Conservation (phyloP, 176 grass and related monocot genomes). For the Oryza glumipatula region DNA sequence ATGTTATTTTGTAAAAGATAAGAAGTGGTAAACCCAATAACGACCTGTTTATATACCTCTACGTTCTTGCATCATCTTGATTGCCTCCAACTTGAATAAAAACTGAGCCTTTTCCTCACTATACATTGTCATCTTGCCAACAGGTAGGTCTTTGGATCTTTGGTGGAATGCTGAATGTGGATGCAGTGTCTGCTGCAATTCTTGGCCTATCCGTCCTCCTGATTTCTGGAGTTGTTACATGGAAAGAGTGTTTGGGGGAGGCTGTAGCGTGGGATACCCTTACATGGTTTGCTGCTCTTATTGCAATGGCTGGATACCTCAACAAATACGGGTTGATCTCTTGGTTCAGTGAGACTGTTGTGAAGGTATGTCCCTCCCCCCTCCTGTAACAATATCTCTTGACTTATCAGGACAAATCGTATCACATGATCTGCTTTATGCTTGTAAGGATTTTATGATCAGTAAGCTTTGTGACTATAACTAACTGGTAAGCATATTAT, state of each 20-base stretch:
- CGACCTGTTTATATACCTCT: background rate
- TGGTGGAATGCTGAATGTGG: conserved; percentile 76
- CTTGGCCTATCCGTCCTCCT: conserved; percentile 88
- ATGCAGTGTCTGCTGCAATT: conserved; percentile 93
- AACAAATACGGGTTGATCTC: conserved; percentile 97
- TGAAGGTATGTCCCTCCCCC: conserved; percentile 72
- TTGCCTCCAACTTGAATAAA: background rate
- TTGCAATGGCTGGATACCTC: conserved; percentile 97
- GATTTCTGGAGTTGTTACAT: conserved; percentile 90
- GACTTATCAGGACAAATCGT: background rate
- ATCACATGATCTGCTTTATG: background rate
- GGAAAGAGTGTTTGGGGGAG: conserved; percentile 97
- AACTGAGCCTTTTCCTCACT: conserved; percentile 16
- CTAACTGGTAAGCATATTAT: background rate
- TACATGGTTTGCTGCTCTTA: conserved; percentile 98
- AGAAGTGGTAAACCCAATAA: background rate
- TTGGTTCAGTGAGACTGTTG: conserved; percentile 98
- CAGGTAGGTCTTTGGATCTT: conserved; percentile 99
- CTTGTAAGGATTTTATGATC: background rate
- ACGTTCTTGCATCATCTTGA: conserved; percentile 1
- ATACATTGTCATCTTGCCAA: conserved; percentile 35
- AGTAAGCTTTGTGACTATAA: background rate
- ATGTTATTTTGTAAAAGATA: conserved; percentile 16
- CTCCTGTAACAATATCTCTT: background rate
- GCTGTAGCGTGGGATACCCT: conserved; percentile 98